Percentiles rank a stretch among this genome's conserved stretches.
These are phyloP conservation scores for Globisporangium megalacanthum DNA, from an alignment of 352 stramenopile genomes.

Conservation along the genomic window DNA sequence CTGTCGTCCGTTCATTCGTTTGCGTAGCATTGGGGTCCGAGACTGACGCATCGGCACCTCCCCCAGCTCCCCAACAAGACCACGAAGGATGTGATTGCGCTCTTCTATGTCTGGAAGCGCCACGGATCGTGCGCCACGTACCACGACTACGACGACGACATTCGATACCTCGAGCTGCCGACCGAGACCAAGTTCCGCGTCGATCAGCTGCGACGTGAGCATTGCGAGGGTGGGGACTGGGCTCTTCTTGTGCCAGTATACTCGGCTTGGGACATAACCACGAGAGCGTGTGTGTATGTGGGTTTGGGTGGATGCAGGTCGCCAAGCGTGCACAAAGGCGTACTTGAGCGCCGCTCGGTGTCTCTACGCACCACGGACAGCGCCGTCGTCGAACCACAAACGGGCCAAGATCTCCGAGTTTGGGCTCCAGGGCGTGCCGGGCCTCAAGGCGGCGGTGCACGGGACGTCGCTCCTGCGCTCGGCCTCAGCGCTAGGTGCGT, in stretches of 20 bases:
- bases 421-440: constrained; percentile 39
- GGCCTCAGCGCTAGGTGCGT: constrained; percentile 8
- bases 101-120: constrained; percentile 89
- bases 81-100: constrained; percentile 58
- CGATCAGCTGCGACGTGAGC: constrained; percentile 55
- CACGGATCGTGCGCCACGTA: constrained; percentile 42
- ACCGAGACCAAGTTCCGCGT: constrained; percentile 53
- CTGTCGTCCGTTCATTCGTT: neutral
- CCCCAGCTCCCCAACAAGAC: constrained; percentile 54
- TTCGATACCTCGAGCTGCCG: constrained; percentile 46
- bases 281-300: neutral
- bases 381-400: constrained; percentile 37
- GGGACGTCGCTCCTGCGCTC: constrained; percentile 40
- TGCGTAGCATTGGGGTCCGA: neutral
- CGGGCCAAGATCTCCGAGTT: constrained; percentile 47
- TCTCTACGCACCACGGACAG: constrained; percentile 35
- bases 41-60: neutral
- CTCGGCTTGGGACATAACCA: no score
- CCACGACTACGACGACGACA: constrained; percentile 36
- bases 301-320: constrained; percentile 20
- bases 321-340: constrained; percentile 61
- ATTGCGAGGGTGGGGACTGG: no score
- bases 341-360: constrained; percentile 55
- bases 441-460: constrained; percentile 46
- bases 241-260: no score